Base-by-base conservation (phyloP, 768 basidiomycete genomes). In the Candolleomyces efflorescens region DNA sequence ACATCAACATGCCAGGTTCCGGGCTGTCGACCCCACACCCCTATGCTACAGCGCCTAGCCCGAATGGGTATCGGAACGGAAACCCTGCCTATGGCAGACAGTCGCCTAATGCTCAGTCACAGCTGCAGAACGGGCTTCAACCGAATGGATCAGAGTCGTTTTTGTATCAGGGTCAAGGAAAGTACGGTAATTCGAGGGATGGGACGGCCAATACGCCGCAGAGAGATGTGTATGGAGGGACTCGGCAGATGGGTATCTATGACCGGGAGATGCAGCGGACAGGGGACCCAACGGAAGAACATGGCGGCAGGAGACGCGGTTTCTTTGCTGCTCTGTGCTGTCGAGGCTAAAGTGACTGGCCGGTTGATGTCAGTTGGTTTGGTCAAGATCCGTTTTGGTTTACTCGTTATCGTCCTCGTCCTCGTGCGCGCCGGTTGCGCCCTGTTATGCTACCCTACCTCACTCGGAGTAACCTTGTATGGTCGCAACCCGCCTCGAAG, bases 311-410 rank as follows among this genome's bases (percentile, higher is more conserved):
- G 67, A 78, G 79, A 70, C 81, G 75, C 59, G 83, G 87, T 20
- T 77, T 91, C 67, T 86, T 82, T 73, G 75, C 76, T 60, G 73
- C 83, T 44, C 71, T 91, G 57, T 92, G 89, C 71, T 92, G 89
- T 69, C 81, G 83, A 64, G 83, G 78, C 75, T 89, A 47, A 41
- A 60, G 36, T 41, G 48, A 53, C 27, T 13, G 38, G 52, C 41
- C 32, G 23, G 36, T 49, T n/a, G n/a, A n/a, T n/a, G 32, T 32
- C 32, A 11, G 18, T 49, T 37, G 20, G 17, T 24, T 17, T 48
- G 5, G 36, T 24, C 41, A 37, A 10, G 13, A 10, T 48, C 41
- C 37, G 11, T 18, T 54, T 38, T 9, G n/a, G 4, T 47, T 23
- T 4, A 4, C 43, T 22, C n/a, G n/a, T n/a, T n/a, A n/a, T n/a